phyloP scores from a whole-genome alignment of 2,329 filamentous ascomycete genomes.

The Colletotrichum euphorbiae region DNA sequence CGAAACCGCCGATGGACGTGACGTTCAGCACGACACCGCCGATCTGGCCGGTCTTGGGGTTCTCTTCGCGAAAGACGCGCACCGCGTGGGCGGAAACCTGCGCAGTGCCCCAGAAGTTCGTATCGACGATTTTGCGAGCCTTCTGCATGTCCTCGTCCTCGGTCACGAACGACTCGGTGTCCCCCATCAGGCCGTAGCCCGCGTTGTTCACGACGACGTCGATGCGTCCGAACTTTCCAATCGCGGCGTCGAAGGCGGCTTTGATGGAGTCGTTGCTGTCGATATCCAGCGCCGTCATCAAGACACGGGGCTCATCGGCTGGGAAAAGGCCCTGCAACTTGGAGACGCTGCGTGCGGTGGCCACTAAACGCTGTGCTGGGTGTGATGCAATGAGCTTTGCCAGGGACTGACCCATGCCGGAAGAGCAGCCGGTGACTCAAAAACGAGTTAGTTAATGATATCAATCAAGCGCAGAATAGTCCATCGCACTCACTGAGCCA shows the following conservation, averaged over 20 bases:
- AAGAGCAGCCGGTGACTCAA: slow-evolving; percentile 58
- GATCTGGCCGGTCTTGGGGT: slow-evolving; percentile 43
- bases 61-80: slow-evolving; percentile 52
- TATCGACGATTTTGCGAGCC: slow-evolving; percentile 18
- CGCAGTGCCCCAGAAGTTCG: neutral
- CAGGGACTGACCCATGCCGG: slow-evolving; percentile 59
- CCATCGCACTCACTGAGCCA: slow-evolving; percentile 10
- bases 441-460: neutral
- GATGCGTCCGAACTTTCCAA: slow-evolving; percentile 43
- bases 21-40: slow-evolving; percentile 67
- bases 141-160: neutral
- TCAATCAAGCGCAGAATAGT: neutral
- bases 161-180: slow-evolving; percentile 10
- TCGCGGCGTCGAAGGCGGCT: slow-evolving; percentile 50
- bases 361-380: slow-evolving; percentile 56
- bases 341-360: slow-evolving; percentile 55
- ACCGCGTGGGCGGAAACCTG: slow-evolving; percentile 44
- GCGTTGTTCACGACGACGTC: slow-evolving; percentile 6
- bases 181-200: slow-evolving; percentile 7
- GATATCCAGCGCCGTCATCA: slow-evolving; percentile 65
- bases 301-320: slow-evolving; percentile 57
- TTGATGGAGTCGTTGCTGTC: slow-evolving; percentile 57
- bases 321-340: slow-evolving; percentile 49
- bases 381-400: slow-evolving; percentile 50
- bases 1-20: slow-evolving; percentile 62